Base-by-base conservation (phyloP, 2,329 filamentous ascomycete genomes). In the Microcyclospora tardicrescens region DNA sequence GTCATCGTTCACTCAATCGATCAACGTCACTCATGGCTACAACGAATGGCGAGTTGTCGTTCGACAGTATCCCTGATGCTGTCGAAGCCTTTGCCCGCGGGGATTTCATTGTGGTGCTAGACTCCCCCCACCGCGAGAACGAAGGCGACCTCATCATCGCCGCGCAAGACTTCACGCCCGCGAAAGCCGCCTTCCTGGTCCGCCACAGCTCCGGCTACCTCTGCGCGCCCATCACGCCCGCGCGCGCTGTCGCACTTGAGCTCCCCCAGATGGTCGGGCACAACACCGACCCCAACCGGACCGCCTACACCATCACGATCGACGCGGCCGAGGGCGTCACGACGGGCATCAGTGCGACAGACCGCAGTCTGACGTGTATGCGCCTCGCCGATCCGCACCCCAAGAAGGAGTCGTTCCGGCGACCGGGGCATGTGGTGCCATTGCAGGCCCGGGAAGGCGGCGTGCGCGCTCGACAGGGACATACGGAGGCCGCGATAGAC, bases 141-240 rank as follows among this genome's bases (percentile, higher is more conserved):
- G 91, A 98, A 72, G 91, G 87, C 62, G 91, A 98, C 66, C 76
- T 98, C 35, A 95, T 96, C 63, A 93, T 96, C 57, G 84, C 91
- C 49, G 89, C 86, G 45, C 69, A 85, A 50, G 73, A 81, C 54
- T 67, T 95, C 47, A 94, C 89, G 8, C 72, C 86, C 16, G 74
- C 83, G 48, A 89, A 96, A 65, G 93, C 93, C 79, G 84, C 86
- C 54, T 98, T 95, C 69, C 80, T 98, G 73, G 76, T 98, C 61
- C 84, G 86, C 55, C 77, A 94, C 69, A 82, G 83, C 33, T 75
- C 84, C 3, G 91, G 91, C 58, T 77, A 89, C 57, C 80, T 98
- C 66, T 96, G 91, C 75, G 83, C 82, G 0, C 89, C 91, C 12
- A 71, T 96, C 44, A 70, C 76, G 36, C 71, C 81, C 36, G 61